Base-by-base conservation (phyloP, 2,329 filamentous ascomycete species). In the Zasmidium cellare region DNA sequence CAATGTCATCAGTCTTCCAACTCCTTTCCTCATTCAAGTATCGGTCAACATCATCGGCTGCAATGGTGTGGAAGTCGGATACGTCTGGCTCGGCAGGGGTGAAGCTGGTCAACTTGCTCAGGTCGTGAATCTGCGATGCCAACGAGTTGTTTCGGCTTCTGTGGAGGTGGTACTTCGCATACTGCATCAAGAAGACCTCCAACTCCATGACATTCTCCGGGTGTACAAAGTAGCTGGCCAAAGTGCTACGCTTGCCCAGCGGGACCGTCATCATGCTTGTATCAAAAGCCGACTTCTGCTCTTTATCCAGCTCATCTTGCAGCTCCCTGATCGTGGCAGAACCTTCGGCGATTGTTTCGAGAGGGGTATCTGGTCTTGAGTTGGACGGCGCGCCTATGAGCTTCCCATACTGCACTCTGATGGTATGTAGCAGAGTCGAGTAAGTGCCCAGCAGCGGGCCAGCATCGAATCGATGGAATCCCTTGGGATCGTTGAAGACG, bases 381-480 rank as follows among this genome's bases (percentile, higher is more conserved):
- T 19, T 60, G 14, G 20, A 24, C 24, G 51, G 61, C 1, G 48
- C 60, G 20, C 63, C 58, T 41, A 70, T 65, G 18, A 71, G 65
- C 47, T 61, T 67, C 45, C 78, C 75, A 62, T 80, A 80, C 9
- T 78, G 69, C 9, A 73, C 72, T 55, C 80, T 72, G 28, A 81
- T 73, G 44, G 72, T 72, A 53, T 76, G 74, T 46, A 82, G 71
- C 31, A 78, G 75, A 46, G 76, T 72, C 45, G 79, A 77, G 66
- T 80, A 83, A 61, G 79, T 75, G 59, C 79, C 75, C 44, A 82
- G 71, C 16, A 81, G 67, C 41, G 78, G 75, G 38, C 76, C 77
- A 60, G 91, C 84, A 70, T 91, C 85, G 63, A 85, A 80, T 51
- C 82, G 82, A 7, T 87, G 88, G 69, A 93, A 91, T 73, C 87